Conservation (phyloP, 2,329 filamentous ascomycete species). For the Chaetomiaceae sp. region DNA sequence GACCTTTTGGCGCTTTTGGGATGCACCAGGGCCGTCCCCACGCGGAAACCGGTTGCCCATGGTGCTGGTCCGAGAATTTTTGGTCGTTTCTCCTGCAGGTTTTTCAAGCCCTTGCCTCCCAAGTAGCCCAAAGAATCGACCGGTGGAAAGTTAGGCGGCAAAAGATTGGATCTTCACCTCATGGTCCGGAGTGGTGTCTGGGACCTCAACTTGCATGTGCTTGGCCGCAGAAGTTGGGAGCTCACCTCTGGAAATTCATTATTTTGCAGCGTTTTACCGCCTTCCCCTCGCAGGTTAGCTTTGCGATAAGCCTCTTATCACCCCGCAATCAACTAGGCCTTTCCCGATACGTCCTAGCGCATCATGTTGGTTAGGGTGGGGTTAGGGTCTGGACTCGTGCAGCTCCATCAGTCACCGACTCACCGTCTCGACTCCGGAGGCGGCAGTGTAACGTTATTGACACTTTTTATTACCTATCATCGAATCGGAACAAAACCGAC, state of each 20-base stretch:
- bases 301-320: conserved; percentile 21
- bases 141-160: no score
- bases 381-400: not conserved
- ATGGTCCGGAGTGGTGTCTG: not conserved
- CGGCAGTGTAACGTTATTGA: no score
- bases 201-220: not conserved
- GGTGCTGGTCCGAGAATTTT: not conserved
- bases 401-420: no score
- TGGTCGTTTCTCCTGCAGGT: no score
- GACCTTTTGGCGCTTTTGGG: conserved; percentile 53
- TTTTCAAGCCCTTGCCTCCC: no score
- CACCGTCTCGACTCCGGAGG: no score
- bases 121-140: no score
- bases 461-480: no score
- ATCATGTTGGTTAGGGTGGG: not conserved
- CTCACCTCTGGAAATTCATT: conserved; percentile 18
- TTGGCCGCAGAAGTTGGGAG: not conserved
- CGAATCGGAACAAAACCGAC: no score
- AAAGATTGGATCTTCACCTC: no score
- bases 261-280: conserved; percentile 21
- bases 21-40: conserved; percentile 39
- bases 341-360: no score
- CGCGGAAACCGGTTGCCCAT: conserved; percentile 45
- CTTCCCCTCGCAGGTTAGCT: conserved; percentile 14
- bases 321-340: no score